Percentiles rank a stretch among this genome's conserved stretches.
These are phyloP conservation scores for Ustilago nuda DNA, from an alignment of 1,284 basidiomycete species.

Conservation along the genomic window DNA sequence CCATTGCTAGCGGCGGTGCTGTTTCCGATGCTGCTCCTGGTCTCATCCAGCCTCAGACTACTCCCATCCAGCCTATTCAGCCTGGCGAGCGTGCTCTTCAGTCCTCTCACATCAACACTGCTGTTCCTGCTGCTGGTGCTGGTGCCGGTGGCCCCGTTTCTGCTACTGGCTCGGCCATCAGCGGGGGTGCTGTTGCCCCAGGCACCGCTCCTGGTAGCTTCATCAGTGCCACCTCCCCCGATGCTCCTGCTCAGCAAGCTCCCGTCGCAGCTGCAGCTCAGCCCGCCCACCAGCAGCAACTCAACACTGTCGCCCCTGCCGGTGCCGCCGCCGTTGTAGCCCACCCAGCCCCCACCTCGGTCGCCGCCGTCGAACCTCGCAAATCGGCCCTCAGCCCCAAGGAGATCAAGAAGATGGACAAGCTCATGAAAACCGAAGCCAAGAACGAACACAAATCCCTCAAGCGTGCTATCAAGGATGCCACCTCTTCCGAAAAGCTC, in stretches of 20 bases:
- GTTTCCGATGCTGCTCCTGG: slow-evolving; percentile 27
- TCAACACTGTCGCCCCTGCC: slow-evolving; percentile 23
- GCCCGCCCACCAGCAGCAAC: slow-evolving; percentile 24
- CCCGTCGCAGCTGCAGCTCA: slow-evolving; percentile 13
- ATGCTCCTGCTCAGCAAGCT: slow-evolving; percentile 11
- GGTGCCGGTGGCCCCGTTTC: slow-evolving; percentile 20
- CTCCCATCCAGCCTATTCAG: slow-evolving; percentile 33
- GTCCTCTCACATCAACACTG: slow-evolving; percentile 34
- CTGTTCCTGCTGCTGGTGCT: slow-evolving; percentile 34
- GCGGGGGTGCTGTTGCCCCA: not conserved
- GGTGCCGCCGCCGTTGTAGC: slow-evolving; percentile 21
- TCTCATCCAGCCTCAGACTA: slow-evolving; percentile 32
- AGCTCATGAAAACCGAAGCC: slow-evolving; percentile 62
- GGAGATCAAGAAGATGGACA: slow-evolving; percentile 64
- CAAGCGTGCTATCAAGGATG: slow-evolving; percentile 60
- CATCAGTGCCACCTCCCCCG: slow-evolving; percentile 5
- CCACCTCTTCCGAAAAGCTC: slow-evolving; percentile 55
- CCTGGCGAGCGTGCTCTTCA: slow-evolving; percentile 28
- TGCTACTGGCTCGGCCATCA: slow-evolving; percentile 13
- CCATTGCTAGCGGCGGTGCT: slow-evolving; percentile 30
- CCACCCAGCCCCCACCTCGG: slow-evolving; percentile 28
- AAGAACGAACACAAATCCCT: slow-evolving; percentile 62
- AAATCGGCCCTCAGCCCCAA: slow-evolving; percentile 48
- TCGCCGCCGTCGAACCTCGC: slow-evolving; percentile 27
- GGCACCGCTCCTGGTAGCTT: slow-evolving; percentile 13